Conservation (phyloP, 306 rosid genomes). For the Medicago truncatula region MtrunA17r5.0-ANR NC_053044.1:51038001-51038500, state of each 20-base stretch:
- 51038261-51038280: background rate
- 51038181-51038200: background rate
- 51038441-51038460: conserved; percentile 1
- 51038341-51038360: background rate
- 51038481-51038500: background rate
- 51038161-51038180: background rate
- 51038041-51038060: conserved; percentile 51
- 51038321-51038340: background rate
- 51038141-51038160: background rate
- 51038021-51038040: conserved; percentile 68
- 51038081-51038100: conserved; percentile 12
- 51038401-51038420: background rate
- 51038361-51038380: background rate
- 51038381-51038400: background rate
- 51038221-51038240: background rate
- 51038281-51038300: too few relatives aligned
- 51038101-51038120: conserved; percentile 22
- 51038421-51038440: background rate
- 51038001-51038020: conserved; percentile 60
- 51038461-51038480: background rate
- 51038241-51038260: background rate
- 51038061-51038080: background rate
- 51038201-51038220: background rate
- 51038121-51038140: conserved; percentile 16
- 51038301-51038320: background rate